Percentiles rank a stretch among this genome's conserved stretches.
These are phyloP conservation scores for Xylariales sp. DNA, from an alignment of 2,329 filamentous ascomycete species.

Conservation along the genomic window DNA sequence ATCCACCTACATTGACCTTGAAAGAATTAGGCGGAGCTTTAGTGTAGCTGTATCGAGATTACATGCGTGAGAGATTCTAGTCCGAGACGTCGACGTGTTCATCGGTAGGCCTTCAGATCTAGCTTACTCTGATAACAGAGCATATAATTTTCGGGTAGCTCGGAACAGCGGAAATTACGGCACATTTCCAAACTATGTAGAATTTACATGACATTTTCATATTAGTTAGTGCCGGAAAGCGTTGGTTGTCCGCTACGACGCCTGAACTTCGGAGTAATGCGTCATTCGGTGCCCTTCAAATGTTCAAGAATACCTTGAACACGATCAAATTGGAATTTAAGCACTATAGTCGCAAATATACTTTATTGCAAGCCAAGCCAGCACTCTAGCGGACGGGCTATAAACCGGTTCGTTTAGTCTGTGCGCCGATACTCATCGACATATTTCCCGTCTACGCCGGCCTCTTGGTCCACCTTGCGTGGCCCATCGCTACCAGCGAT, in stretches of 20 bases:
- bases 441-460: conserved; percentile 42
- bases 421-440: conserved; percentile 31
- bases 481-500: conserved; percentile 46
- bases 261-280: background rate
- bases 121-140: too few relatives aligned
- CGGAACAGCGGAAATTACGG: too few relatives aligned
- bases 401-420: conserved; percentile 12
- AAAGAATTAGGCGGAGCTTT: too few relatives aligned
- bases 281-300: background rate
- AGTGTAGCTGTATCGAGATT: too few relatives aligned
- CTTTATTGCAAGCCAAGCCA: background rate
- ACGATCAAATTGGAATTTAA: background rate
- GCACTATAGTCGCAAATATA: background rate
- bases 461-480: conserved; percentile 55
- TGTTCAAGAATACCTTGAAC: background rate
- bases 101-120: too few relatives aligned
- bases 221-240: background rate
- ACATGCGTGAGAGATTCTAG: too few relatives aligned
- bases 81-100: too few relatives aligned
- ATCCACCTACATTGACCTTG: too few relatives aligned
- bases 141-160: too few relatives aligned
- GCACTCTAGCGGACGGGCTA: background rate
- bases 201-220: too few relatives aligned
- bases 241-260: too few relatives aligned
- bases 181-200: too few relatives aligned